Evolutionary conservation across 1,284 basidiomycete species (phyloP).

Genomic region (Takashimella tepidaria): DNA sequence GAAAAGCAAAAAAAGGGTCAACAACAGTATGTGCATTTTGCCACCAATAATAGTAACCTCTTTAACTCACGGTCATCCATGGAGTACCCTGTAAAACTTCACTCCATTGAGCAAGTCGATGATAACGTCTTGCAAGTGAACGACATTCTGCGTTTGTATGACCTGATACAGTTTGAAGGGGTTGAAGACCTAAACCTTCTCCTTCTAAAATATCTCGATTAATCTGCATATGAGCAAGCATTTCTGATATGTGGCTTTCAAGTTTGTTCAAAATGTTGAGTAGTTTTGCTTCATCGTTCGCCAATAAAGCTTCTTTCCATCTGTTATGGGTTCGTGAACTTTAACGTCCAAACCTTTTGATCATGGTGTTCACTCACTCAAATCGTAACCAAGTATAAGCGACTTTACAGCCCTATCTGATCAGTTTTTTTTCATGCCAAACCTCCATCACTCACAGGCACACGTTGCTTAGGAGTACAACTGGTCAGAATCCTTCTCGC

Average conservation of each 20-base stretch:
- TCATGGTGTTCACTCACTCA: conserved; percentile 34
- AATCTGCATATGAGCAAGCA: conserved; percentile 17
- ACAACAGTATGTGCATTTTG: too few species aligned
- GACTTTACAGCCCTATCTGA: conserved; percentile 33
- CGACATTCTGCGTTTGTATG: not conserved
- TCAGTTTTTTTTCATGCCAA: not conserved
- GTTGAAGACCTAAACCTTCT: not conserved
- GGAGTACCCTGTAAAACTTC: conserved; percentile 23
- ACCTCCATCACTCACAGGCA: conserved; percentile 21
- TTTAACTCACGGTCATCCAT: conserved; percentile 29
- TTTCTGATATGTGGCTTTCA: too few species aligned
- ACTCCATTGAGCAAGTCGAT: conserved; percentile 37
- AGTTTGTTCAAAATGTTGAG: conserved; percentile 15
- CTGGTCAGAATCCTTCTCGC: conserved; percentile 25
- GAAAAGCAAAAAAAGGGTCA: too few species aligned
- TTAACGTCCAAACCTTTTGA: too few species aligned
- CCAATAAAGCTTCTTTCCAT: conserved; percentile 10
- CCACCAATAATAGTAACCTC: too few species aligned
- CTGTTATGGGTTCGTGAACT: conserved; percentile 1
- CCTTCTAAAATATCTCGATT: conserved; percentile 12
- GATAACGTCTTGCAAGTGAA: conserved; percentile 20
- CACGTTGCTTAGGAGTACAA: conserved; percentile 17
- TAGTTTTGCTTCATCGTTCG: conserved; percentile 9
- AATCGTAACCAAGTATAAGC: conserved; percentile 35
- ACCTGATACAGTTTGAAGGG: not conserved